phyloP scores from a whole-genome alignment of 208 protist genomes.

The Herpetomonas samuelpessoai region DNA sequence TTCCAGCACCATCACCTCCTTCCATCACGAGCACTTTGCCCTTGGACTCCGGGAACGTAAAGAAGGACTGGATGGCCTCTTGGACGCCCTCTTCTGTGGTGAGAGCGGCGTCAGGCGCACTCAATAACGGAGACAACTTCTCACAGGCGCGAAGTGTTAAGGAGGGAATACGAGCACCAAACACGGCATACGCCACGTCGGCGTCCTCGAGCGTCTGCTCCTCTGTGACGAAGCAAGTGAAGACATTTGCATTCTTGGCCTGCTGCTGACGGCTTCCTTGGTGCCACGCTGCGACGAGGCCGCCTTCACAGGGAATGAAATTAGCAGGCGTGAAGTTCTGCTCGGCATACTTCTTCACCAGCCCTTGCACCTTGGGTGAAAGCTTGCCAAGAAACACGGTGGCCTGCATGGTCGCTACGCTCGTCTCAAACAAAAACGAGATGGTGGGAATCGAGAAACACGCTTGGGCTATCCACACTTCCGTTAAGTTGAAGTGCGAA shows the following conservation, averaged over 20 bases:
- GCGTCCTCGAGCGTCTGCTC: constrained; percentile 38
- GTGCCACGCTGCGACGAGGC: constrained; percentile 19
- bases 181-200: constrained; percentile 67
- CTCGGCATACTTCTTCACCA: constrained; percentile 8
- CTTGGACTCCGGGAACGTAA: constrained; percentile 14
- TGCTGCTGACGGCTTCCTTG: constrained; percentile 2
- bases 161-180: constrained; percentile 38
- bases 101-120: background rate
- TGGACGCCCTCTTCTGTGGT: background rate
- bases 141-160: constrained; percentile 32
- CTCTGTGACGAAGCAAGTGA: constrained; percentile 71
- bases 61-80: constrained; percentile 23
- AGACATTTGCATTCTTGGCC: constrained; percentile 10
- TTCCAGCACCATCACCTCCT: constrained; percentile 91
- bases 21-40: constrained; percentile 67
- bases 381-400: constrained; percentile 6
- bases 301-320: constrained; percentile 2
- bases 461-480: too few species aligned
- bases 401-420: constrained; percentile 7
- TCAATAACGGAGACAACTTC: constrained; percentile 32
- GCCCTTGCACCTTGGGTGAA: background rate
- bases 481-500: too few species aligned
- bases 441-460: too few species aligned
- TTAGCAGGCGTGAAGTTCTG: constrained; percentile 3
- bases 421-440: too few species aligned